Base-by-base conservation (phyloP, 495 filamentous ascomycete genomes). In the Trichocladium antarcticum region DNA sequence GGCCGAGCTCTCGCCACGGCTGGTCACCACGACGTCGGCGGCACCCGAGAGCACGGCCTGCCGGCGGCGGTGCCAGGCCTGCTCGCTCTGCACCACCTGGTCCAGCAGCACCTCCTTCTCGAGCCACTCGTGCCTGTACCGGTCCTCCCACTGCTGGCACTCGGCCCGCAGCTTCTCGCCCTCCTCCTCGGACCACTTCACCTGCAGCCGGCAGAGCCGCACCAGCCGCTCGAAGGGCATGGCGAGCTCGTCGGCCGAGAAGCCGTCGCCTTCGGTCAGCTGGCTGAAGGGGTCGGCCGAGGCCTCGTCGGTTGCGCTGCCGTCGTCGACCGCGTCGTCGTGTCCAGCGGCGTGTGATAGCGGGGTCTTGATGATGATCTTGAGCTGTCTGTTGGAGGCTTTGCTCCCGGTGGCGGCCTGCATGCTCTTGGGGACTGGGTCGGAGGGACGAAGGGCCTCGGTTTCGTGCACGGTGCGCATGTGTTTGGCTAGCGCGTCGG, bases 381-480 rank as follows among this genome's bases (percentile, higher is more conserved):
- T 86, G 40, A 86, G 72, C 45, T 27, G 24, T 27, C 82, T 79
- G 50, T 82, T 79, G 50, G 77, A 78, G 41, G 79, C 77, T 47
- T 79, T 77, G 9, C 68, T 71, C 6, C 65, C 66, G 11, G 63
- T 59, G 8, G 65, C 63, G 3, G 63, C 48, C 66, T 80, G 73
- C 82, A 73, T 81, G 38, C 81, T 78, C 66, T 86, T 89, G 2
- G 86, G 83, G 16, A 90, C 83, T 5, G 87, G 82, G 59, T 93
- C 89, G n/a, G 83, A 84, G 6, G 86, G 86, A 6, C 89, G 83
- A 5, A 95, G 74, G 5, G 87, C 84, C 66, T 97, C 93, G 32
- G 89, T 95, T 66, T 98, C 93, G 68, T 98, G 92, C 24, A 98
- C 92, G 27, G 92, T 97, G 62, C 92, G 84, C 87, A 96, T 95